phyloP scores from a whole-genome alignment of 192 early-diverging fungal genomes.

The Cetraspora pellucida region DNA sequence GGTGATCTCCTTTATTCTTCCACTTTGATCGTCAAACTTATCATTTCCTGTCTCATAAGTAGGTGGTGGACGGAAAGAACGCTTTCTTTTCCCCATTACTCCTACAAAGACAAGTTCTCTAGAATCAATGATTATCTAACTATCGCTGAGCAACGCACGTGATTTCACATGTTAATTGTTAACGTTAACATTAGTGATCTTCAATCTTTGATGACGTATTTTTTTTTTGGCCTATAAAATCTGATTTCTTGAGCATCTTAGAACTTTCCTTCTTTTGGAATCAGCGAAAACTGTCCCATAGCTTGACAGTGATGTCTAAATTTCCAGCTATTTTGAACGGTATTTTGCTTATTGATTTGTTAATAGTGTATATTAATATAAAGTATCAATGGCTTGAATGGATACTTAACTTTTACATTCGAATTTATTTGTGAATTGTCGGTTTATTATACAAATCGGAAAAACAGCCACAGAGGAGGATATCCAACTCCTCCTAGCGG shows the following conservation, averaged over 20 bases:
- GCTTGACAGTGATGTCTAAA: slow-evolving; percentile 50
- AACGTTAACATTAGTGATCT: no score
- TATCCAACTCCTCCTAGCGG: slow-evolving; percentile 92
- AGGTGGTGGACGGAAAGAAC: no score
- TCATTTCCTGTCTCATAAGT: neutral
- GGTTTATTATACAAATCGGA: neutral
- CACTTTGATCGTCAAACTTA: neutral
- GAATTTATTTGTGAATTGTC: neutral
- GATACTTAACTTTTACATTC: neutral
- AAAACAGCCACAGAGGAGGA: slow-evolving; percentile 82
- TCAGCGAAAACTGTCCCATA: slow-evolving; percentile 45
- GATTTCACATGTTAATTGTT: no score
- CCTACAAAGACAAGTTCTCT: no score
- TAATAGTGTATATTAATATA: no score
- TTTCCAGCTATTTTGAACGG: slow-evolving; percentile 49
- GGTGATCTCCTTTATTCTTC: slow-evolving; percentile 59
- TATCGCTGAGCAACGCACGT: no score
- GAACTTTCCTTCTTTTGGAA: neutral
- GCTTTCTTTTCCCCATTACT: no score
- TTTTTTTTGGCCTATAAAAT: neutral
- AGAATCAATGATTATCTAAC: no score
- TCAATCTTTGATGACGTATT: no score
- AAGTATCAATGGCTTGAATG: neutral
- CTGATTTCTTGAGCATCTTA: neutral
- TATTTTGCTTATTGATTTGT: neutral